Base-by-base conservation (phyloP, 164 flowering plant genomes). In the Taxillus chinensis region DNA sequence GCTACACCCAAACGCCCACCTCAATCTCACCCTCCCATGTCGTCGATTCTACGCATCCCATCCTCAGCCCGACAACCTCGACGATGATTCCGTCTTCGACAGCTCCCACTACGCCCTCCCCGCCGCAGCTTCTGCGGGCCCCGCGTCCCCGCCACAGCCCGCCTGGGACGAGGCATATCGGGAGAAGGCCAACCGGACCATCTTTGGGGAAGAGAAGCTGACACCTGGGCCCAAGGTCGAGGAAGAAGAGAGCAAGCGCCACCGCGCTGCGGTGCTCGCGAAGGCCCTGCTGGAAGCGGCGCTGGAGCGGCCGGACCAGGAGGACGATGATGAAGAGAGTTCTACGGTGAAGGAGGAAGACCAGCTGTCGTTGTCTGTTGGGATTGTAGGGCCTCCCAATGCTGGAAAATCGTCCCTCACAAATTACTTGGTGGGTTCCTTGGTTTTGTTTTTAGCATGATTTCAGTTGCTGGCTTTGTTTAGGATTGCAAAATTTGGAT, bases 391-490 rank as follows among this genome's bases (percentile, higher is more conserved):
- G 1, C 95, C 93, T 11, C 99, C 99, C 0, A 95, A 95, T 79
- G 95, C 99, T 49, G 99, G 99, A 10, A 95, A 95, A 59, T 95
- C 99, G 5, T 78, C 93, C 15, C 67, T 95, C 61, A 95, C 97
- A 13, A 95, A 95, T 75, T 80, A 9, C 73, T 78, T 93, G 95
- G 99, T 90, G 62, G 60, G 84, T 66, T 63, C 3, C 52, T 63
- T 54, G 3, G 8, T 39, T 40, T 10, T 7, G 6, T 45, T 39
- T 27, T 27, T 27, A 27, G 27, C 2, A 27, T 27, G 27, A 27
- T 27, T 27, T 27, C 27, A 27, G 27, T 27, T 27, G 27, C 27
- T 48, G 51, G 13, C 12, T 7, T 48, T 43, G 7, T 1, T 43
- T 5, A 0, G 46, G 7, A 43, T 43, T 43, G 10, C 46, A 43